phyloP scores from a whole-genome alignment of 2,329 filamentous ascomycete species.

The Beauveria sp. region DNA sequence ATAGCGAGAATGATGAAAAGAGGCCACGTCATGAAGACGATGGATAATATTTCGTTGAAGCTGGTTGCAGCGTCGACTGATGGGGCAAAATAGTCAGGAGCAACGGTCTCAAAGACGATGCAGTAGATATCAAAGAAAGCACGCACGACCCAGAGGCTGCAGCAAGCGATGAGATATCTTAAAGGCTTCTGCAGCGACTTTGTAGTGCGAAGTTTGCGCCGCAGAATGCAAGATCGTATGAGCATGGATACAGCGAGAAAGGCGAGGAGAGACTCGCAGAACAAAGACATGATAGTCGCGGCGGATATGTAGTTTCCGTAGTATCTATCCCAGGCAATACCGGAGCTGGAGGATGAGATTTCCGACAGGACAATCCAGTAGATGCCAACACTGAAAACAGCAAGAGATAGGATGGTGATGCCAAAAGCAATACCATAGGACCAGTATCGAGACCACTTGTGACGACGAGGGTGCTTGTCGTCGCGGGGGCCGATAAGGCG shows the following conservation, averaged over 20 bases:
- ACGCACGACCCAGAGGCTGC: slow-evolving; percentile 20
- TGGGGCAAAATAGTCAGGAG: background rate
- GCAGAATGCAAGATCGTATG: slow-evolving; percentile 5
- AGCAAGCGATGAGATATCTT: slow-evolving; percentile 18
- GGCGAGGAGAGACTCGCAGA: background rate
- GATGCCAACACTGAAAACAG: slow-evolving; percentile 6
- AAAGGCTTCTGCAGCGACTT: slow-evolving; percentile 8
- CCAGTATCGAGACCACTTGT: background rate
- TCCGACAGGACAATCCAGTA: background rate
- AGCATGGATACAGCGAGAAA: slow-evolving; percentile 1
- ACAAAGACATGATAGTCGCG: background rate
- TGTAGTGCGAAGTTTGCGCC: slow-evolving; percentile 4
- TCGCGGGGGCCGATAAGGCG: background rate
- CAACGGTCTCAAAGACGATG: slow-evolving; percentile 14
- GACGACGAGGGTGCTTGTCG: background rate
- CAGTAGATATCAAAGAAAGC: slow-evolving; percentile 18
- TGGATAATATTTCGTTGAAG: slow-evolving; percentile 11
- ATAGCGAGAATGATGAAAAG: slow-evolving; percentile 19
- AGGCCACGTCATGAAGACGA: slow-evolving; percentile 16
- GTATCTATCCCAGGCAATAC: background rate
- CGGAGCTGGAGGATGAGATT: background rate
- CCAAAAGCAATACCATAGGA: background rate
- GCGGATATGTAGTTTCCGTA: background rate
- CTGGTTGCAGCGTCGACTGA: background rate
- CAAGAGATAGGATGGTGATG: slow-evolving; percentile 6